Evolutionary conservation across 495 filamentous ascomycete genomes (phyloP), one percentile per base, ranked within the genome.

Genomic region (Talaromyces adpressus): DNA sequence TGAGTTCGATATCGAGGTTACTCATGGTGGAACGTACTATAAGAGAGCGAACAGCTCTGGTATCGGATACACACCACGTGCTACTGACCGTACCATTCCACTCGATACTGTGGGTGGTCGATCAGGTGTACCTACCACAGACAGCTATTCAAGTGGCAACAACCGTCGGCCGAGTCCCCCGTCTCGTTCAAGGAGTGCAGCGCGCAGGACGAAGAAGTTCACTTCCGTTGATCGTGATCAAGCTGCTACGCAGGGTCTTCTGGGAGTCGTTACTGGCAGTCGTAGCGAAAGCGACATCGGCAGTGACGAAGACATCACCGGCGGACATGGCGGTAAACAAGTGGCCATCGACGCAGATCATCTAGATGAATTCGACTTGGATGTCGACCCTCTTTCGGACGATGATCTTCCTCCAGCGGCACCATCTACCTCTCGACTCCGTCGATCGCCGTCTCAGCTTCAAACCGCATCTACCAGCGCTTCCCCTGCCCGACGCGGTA

Each of bases 1-100:
- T 72, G 94, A 98, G 70, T 98, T 98, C 67, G 94, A 98, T 70
- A 98, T 97, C 62, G 94, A 98, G 72, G 85, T 90, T 45, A 85
- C 91, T 62, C 78, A 82, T 30, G 87, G 86, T 22, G 88, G 86
- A 6, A 87, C 88, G 7, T 94, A 90, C 71, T 89, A 90, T 73
- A 93, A 93, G 73, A 84, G 83, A 64, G 84, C 85, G 63, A 87
- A 82, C 45, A 81, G 79, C 41, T 84, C 83, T 41, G 90, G 81
- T 6, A 79, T 92, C 47, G 93, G 91, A 32, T 89, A 91, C 66
- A 87, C 77, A 18, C 89, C 93, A n/a, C 85, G 85, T 63, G 77
- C 80, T 64, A 74, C 75, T 66, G 82, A 81, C 54, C 80, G 82
- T 16, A 81, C 79, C 34, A 73, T 88, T 53, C 80, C 84, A 6